A percentile compares a stretch with the other conserved stretches of the same genome.
These are phyloP conservation scores for Xylariomycetidae sp. DNA, from an alignment of 2,329 filamentous ascomycete genomes.

Conservation along the genomic window DNA sequence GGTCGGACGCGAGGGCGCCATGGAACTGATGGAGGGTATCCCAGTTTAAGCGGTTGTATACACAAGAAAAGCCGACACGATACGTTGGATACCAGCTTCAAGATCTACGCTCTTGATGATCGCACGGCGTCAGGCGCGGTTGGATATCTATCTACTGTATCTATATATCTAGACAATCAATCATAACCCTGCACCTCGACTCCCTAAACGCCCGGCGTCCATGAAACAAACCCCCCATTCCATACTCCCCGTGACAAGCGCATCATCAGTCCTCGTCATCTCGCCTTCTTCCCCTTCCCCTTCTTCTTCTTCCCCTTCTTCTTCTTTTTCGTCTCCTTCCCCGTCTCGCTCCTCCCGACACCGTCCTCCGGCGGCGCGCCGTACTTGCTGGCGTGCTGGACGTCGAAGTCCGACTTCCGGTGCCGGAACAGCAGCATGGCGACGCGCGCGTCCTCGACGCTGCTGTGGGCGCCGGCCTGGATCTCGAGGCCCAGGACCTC, in stretches of 20 bases:
- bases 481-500: conserved; percentile 57
- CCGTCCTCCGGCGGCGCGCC: conserved; percentile 30
- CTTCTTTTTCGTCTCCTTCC: neutral
- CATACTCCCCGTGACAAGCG: neutral
- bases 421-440: conserved; percentile 84
- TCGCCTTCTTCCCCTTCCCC: neutral
- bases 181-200: too few species aligned
- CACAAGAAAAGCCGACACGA: too few species aligned
- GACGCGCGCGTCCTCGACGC: conserved; percentile 71
- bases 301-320: conserved; percentile 1
- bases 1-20: conserved; percentile 56
- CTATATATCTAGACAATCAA: too few species aligned
- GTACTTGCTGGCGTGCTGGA: conserved; percentile 67
- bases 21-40: conserved; percentile 65
- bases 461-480: conserved; percentile 58
- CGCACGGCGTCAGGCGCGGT: too few species aligned
- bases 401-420: conserved; percentile 80
- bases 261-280: neutral
- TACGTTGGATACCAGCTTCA: too few species aligned
- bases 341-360: too few species aligned
- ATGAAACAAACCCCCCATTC: neutral
- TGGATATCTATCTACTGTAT: too few species aligned
- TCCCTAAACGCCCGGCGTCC: too few species aligned
- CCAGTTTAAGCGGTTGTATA: too few species aligned
- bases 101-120: too few species aligned